Conservation (phyloP, 768 basidiomycete genomes). For the Auriscalpium vulgare region DNA sequence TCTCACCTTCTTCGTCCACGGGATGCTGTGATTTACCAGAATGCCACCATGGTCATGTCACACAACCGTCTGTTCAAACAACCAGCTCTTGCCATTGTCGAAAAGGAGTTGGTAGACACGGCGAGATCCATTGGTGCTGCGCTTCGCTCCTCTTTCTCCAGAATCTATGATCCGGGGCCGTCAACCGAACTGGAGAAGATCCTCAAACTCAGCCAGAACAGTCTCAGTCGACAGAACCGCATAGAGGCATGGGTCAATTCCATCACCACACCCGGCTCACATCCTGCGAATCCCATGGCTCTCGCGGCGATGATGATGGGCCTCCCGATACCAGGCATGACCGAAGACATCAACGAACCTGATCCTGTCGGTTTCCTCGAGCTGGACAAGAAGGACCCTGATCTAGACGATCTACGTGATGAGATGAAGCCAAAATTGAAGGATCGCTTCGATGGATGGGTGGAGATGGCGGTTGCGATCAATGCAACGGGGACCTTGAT, state of each 20-base stretch:
- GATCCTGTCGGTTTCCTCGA: slow-evolving; percentile 47
- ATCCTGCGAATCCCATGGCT: slow-evolving; percentile 42
- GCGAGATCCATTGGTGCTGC: slow-evolving; percentile 34
- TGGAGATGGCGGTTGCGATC: slow-evolving; percentile 28
- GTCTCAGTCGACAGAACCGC: slow-evolving; percentile 36
- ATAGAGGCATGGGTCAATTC: slow-evolving; percentile 46
- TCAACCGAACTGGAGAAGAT: slow-evolving; percentile 38
- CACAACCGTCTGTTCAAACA: slow-evolving; percentile 15
- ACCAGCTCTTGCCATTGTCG: slow-evolving; percentile 35
- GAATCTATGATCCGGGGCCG: slow-evolving; percentile 34
- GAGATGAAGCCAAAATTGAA: slow-evolving; percentile 53
- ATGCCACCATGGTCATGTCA: slow-evolving; percentile 34
- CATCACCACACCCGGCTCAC: slow-evolving; percentile 31
- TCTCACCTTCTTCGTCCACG: slow-evolving; percentile 54
- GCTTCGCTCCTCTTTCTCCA: slow-evolving; percentile 38
- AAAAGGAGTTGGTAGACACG: slow-evolving; percentile 45
- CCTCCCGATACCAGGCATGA: slow-evolving; percentile 32
- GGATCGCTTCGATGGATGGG: slow-evolving; percentile 53
- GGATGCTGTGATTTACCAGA: slow-evolving; percentile 39
- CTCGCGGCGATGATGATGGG: slow-evolving; percentile 64
- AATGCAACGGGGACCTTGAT: slow-evolving; percentile 30
- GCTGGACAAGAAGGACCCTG: slow-evolving; percentile 42
- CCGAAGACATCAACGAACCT: slow-evolving; percentile 31
- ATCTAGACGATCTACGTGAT: slow-evolving; percentile 51
- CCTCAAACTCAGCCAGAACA: slow-evolving; percentile 31